A percentile compares a stretch with the other conserved stretches of the same genome.
Evolutionary conservation across 139 green algal species (phyloP).

Genomic region (Coelastrella sp.): DNA sequence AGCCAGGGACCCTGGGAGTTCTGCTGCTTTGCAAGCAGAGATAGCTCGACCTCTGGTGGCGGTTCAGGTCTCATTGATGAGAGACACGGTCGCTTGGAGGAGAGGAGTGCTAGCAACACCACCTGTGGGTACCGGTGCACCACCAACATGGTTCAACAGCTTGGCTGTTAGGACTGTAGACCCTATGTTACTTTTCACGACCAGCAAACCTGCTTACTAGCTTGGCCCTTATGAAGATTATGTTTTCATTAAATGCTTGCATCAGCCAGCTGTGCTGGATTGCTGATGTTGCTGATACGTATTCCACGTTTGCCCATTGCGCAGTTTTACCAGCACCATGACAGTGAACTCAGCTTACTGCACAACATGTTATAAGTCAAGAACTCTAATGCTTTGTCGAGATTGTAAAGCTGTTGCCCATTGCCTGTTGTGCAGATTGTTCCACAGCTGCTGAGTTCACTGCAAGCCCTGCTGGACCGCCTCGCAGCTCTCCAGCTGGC

Average conservation of each 20-base stretch:
- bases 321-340: no score
- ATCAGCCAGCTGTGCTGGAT: no score
- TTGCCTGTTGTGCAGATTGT: slow-evolving; percentile 19
- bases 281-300: no score
- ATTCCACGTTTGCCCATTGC: no score
- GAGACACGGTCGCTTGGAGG: slow-evolving; percentile 44
- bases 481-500: slow-evolving; percentile 21
- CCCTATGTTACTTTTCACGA: no score
- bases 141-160: neutral
- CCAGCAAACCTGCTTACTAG: no score
- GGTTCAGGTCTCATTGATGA: slow-evolving; percentile 47
- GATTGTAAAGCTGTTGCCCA: neutral
- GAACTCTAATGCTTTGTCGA: no score
- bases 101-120: slow-evolving; percentile 54
- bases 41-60: slow-evolving; percentile 20
- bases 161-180: no score
- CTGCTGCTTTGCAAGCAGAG: slow-evolving; percentile 9
- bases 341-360: no score
- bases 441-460: slow-evolving; percentile 18
- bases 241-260: no score
- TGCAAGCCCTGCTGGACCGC: slow-evolving; percentile 39
- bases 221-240: no score
- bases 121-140: neutral
- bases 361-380: no score
- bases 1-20: neutral